phyloP scores from a whole-genome alignment of 371 early-diverging fungal genomes.

The Mucor ambiguus region DNA sequence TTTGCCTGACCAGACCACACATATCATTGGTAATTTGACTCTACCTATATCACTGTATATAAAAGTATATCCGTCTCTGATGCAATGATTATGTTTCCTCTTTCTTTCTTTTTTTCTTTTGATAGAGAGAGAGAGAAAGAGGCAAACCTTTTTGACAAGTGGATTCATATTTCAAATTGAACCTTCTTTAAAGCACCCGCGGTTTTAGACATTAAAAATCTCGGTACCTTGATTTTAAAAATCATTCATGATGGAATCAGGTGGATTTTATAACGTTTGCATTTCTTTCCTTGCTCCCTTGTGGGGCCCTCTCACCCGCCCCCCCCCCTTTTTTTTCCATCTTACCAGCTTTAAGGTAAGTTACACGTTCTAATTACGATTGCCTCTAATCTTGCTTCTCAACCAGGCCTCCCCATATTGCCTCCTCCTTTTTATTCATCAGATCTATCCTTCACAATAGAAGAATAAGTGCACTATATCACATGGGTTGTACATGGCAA shows the following conservation, averaged over 20 bases:
- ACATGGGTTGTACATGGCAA: background rate
- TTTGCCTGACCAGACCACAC: background rate
- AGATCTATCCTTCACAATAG: background rate
- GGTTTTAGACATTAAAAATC: background rate
- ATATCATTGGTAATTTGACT: background rate
- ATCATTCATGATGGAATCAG: background rate
- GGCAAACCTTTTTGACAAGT: background rate
- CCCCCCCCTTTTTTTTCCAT: background rate
- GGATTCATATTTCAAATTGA: background rate
- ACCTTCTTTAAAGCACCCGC: background rate
- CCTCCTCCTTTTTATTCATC: background rate
- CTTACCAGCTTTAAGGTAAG: background rate
- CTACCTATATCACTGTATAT: background rate
- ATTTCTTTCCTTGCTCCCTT: background rate
- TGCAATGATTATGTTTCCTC: background rate
- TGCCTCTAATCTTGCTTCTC: background rate
- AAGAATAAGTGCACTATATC: background rate
- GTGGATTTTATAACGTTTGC: background rate
- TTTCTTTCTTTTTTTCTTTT: too few relatives aligned
- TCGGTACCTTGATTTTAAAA: background rate
- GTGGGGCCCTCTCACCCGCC: too few relatives aligned
- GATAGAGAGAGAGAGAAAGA: too few relatives aligned
- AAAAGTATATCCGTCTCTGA: background rate
- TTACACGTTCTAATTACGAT: background rate
- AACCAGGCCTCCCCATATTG: background rate